A percentile compares a stretch with the other conserved stretches of the same genome.
Conservation (phyloP, 495 filamentous ascomycete species). For the Penicillium parvum region DNA sequence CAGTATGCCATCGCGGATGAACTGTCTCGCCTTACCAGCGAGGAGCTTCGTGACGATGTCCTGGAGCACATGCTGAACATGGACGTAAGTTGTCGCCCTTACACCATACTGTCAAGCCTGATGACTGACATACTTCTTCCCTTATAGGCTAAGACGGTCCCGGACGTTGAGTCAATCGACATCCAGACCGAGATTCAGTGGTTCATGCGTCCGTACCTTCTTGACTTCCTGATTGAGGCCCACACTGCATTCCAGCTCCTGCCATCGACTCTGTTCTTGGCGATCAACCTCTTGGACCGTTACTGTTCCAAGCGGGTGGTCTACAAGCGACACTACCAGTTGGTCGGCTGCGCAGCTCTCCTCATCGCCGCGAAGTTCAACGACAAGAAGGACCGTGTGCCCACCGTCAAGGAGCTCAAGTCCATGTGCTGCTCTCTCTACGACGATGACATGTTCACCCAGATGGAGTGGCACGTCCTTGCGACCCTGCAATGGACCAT, state of each 20-base stretch:
- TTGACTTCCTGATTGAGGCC: slow-evolving; percentile 97
- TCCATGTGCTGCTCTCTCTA: slow-evolving; percentile 99
- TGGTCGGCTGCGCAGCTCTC: slow-evolving; percentile 93
- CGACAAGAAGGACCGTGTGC: slow-evolving; percentile 95
- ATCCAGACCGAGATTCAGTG: slow-evolving; percentile 99
- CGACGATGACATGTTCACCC: slow-evolving; percentile 98
- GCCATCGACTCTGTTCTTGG: slow-evolving; percentile 90
- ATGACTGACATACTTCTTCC: background rate
- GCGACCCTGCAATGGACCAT: slow-evolving; percentile 96
- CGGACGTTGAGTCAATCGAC: slow-evolving; percentile 95
- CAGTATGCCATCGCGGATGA: slow-evolving; percentile 85
- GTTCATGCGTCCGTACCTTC: slow-evolving; percentile 98
- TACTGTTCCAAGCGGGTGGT: slow-evolving; percentile 99
- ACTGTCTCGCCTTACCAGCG: slow-evolving; percentile 71
- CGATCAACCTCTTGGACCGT: slow-evolving; percentile 92
- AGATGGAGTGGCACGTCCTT: slow-evolving; percentile 99
- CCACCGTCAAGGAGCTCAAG: slow-evolving; percentile 91
- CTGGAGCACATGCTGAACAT: slow-evolving; percentile 90
- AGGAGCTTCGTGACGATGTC: slow-evolving; percentile 91
- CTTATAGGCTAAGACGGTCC: slow-evolving; percentile 76
- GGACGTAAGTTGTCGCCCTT: slow-evolving; percentile 67
- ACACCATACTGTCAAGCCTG: background rate
- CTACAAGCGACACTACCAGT: slow-evolving; percentile 97
- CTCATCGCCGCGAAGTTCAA: slow-evolving; percentile 98
- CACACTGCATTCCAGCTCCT: slow-evolving; percentile 91